These are phyloP conservation scores for Alternaria sp. DNA, from an alignment of 2,329 filamentous ascomycete species.

Conservation along the genomic window DNA sequence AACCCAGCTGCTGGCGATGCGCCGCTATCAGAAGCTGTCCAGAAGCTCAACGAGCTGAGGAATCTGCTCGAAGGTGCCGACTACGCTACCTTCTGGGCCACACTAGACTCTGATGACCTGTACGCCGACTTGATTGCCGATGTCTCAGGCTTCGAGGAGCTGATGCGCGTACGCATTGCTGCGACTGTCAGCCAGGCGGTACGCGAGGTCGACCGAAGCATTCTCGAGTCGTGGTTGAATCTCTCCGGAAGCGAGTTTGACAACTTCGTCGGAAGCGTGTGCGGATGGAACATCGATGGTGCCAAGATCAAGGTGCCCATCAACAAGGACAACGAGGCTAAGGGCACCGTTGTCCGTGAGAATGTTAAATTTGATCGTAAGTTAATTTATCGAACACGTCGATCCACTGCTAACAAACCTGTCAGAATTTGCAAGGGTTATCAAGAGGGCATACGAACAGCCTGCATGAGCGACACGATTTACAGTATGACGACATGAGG, in stretches of 20 bases:
- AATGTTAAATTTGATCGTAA: slow-evolving; percentile 85
- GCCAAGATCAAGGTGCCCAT: slow-evolving; percentile 76
- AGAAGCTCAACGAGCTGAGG: slow-evolving; percentile 85
- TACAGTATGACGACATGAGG: slow-evolving; percentile 23
- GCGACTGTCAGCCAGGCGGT: slow-evolving; percentile 87
- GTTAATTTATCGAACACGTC: slow-evolving; percentile 25
- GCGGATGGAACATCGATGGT: slow-evolving; percentile 82
- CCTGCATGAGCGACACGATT: slow-evolving; percentile 42
- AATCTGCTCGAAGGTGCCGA: slow-evolving; percentile 87
- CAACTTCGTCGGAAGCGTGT: slow-evolving; percentile 62
- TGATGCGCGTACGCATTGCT: slow-evolving; percentile 89
- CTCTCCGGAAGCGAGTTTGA: slow-evolving; percentile 58
- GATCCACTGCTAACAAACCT: slow-evolving; percentile 22
- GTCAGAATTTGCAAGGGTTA: slow-evolving; percentile 48
- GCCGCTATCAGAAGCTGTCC: slow-evolving; percentile 83
- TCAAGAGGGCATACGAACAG: slow-evolving; percentile 51
- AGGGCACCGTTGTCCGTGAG: slow-evolving; percentile 93
- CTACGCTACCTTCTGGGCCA: slow-evolving; percentile 92
- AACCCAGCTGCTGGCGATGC: slow-evolving; percentile 68
- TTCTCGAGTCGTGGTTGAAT: slow-evolving; percentile 62
- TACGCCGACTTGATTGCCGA: slow-evolving; percentile 96
- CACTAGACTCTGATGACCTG: slow-evolving; percentile 90
- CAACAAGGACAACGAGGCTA: slow-evolving; percentile 91
- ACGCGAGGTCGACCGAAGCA: slow-evolving; percentile 68
- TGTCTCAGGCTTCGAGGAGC: slow-evolving; percentile 92